Evolutionary conservation across 352 stramenopile species (phyloP).

Genomic region (Pythium brassicae): DNA sequence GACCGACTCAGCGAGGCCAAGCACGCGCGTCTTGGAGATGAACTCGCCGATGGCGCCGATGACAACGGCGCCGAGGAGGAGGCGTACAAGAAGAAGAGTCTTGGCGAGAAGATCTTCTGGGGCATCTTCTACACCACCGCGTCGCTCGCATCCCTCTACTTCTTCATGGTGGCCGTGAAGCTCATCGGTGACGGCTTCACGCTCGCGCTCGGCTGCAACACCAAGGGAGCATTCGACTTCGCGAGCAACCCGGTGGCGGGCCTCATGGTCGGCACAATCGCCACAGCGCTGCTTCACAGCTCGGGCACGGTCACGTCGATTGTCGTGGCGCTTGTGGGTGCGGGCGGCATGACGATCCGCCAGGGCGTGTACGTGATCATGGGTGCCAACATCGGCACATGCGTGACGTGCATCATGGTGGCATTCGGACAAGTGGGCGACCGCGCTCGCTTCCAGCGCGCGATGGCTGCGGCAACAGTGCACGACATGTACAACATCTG

Average conservation of each 20-base stretch:
- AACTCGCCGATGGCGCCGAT: slow-evolving; percentile 12
- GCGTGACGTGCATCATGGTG: slow-evolving; percentile 90
- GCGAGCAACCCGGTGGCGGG: slow-evolving; percentile 69
- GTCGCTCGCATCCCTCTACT: slow-evolving; percentile 62
- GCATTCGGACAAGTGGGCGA: slow-evolving; percentile 84
- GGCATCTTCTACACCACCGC: slow-evolving; percentile 20
- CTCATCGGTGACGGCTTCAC: slow-evolving; percentile 74
- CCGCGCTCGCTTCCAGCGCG: slow-evolving; percentile 55
- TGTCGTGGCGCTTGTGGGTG: slow-evolving; percentile 60
- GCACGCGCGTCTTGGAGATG: too few species aligned
- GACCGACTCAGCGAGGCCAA: not conserved
- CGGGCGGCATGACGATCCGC: slow-evolving; percentile 66
- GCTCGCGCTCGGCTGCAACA: slow-evolving; percentile 57
- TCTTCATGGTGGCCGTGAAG: slow-evolving; percentile 80
- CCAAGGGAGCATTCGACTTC: slow-evolving; percentile 68
- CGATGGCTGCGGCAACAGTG: slow-evolving; percentile 48
- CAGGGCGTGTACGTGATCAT: slow-evolving; percentile 90
- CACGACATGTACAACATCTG: slow-evolving; percentile 89
- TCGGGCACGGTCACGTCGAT: slow-evolving; percentile 83
- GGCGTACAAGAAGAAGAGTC: slow-evolving; percentile 17
- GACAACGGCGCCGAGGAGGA: slow-evolving; percentile 7
- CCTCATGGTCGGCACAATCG: slow-evolving; percentile 74
- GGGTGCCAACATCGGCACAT: slow-evolving; percentile 90
- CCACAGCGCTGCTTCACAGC: slow-evolving; percentile 67
- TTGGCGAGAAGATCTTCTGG: slow-evolving; percentile 24